Evolutionary conservation across 805 yeast species (phyloP).

Genomic region (Sugiyamaella marilandica): DNA sequence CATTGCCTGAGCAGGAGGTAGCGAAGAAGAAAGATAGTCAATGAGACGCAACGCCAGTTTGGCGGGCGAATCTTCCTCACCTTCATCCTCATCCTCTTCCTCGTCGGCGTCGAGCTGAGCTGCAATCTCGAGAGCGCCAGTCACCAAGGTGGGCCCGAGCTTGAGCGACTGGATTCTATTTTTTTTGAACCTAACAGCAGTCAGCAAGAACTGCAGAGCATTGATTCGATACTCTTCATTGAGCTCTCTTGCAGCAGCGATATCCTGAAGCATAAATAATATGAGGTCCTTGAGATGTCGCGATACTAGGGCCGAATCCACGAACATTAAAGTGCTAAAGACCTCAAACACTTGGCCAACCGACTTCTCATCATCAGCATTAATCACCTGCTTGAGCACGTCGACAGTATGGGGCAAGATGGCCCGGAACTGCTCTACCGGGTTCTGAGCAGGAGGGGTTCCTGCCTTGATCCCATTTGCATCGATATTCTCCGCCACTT

Average conservation of each 20-base stretch:
- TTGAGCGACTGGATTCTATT: slow-evolving; percentile 73
- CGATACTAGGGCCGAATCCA: slow-evolving; percentile 76
- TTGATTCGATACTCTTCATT: slow-evolving; percentile 81
- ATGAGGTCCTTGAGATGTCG: slow-evolving; percentile 64
- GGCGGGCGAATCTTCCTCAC: slow-evolving; percentile 81
- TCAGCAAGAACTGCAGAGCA: slow-evolving; percentile 78
- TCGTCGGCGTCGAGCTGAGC: slow-evolving; percentile 74
- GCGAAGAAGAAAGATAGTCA: slow-evolving; percentile 69
- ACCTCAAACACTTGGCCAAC: slow-evolving; percentile 77
- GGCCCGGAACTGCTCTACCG: slow-evolving; percentile 51
- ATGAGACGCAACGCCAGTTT: slow-evolving; percentile 75
- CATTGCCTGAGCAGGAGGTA: slow-evolving; percentile 92
- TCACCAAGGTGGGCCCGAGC: slow-evolving; percentile 75
- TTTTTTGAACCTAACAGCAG: slow-evolving; percentile 75
- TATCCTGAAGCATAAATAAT: slow-evolving; percentile 62
- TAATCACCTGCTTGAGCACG: slow-evolving; percentile 70
- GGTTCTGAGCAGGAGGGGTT: slow-evolving; percentile 44
- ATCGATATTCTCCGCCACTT: slow-evolving; percentile 41
- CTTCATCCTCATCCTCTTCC: slow-evolving; percentile 84
- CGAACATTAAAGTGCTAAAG: slow-evolving; percentile 69
- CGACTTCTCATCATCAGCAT: slow-evolving; percentile 63
- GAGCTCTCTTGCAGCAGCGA: slow-evolving; percentile 55
- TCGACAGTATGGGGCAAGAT: slow-evolving; percentile 76
- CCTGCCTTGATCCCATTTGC: slow-evolving; percentile 55
- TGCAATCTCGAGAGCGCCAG: slow-evolving; percentile 69